Conservation (phyloP, 345 rosid genomes). For the Nasturtium officinale region DNA sequence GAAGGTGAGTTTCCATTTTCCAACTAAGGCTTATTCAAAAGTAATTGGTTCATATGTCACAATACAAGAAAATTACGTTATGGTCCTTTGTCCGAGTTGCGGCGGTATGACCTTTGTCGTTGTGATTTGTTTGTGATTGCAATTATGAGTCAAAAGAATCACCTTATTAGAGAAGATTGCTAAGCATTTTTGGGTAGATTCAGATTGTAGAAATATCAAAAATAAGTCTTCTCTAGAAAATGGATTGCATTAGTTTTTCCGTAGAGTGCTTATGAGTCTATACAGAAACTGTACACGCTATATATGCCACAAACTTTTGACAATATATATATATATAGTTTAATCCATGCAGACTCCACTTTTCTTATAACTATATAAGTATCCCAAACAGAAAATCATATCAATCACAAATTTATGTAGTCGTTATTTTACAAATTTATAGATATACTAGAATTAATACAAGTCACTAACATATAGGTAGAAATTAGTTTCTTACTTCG, state of each 20-base stretch:
- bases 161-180: not conserved
- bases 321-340: not conserved
- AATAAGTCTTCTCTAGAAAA: too few relatives aligned
- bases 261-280: not conserved
- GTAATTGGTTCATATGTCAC: constrained; percentile 29
- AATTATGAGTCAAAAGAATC: not conserved
- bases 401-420: not conserved
- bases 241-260: not conserved
- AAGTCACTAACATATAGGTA: not conserved
- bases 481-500: not conserved
- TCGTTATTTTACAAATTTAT: too few relatives aligned
- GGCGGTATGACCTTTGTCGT: not conserved
- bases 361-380: not conserved
- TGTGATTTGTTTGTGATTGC: not conserved
- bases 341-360: not conserved
- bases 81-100: not conserved
- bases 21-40: constrained; percentile 36
- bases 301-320: not conserved
- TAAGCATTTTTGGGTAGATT: not conserved
- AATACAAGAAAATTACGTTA: not conserved
- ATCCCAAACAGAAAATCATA: not conserved
- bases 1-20: constrained; percentile 41
- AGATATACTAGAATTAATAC: not conserved
- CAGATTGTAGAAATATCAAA: too few relatives aligned
- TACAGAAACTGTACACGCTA: not conserved